Base-by-base conservation (phyloP, 2,329 filamentous ascomycete genomes). In the Proliferodiscus dingleyae region DNA sequence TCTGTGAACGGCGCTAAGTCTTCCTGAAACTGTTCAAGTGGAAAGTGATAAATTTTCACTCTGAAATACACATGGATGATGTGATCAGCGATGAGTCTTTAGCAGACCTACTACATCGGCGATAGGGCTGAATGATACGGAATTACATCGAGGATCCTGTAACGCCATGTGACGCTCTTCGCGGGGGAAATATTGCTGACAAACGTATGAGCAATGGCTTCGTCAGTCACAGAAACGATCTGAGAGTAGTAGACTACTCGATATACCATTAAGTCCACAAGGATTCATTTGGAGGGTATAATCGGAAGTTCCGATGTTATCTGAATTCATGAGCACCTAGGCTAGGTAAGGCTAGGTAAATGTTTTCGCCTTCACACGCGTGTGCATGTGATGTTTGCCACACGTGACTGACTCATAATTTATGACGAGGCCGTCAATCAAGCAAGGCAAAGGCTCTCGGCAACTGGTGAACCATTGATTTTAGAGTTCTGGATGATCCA, bases 331-430 rank as follows among this genome's bases (percentile, higher is more conserved):
- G n/a, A n/a, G n/a, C n/a, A n/a, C n/a, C n/a, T n/a, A n/a, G n/a
- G n/a, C 22, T 41, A 26, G 15, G 15, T 7, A 13, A 5, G 19
- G 30, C 15, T 15, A 29, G 38, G 24, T 16, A 21, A 41, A 32
- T 13, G 11, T n/a, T n/a, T 41, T 16, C 15, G 13, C 18, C 22
- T 7, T 15, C 18, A 13, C 10, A 21, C 15, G 5, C 36, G 28
- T 19, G 16, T 45, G 11, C 36, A 28, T 15, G 19, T 21, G 2
- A 37, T n/a, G n/a, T 43, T 42, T 19, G 45, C 45, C 45, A 47
- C 45, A 47, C 45, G 38, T 42, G 45, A 47, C 37, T 41, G 30
- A 37, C n/a, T n/a, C n/a, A n/a, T n/a, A n/a, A n/a, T n/a, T n/a
- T n/a, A n/a, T n/a, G 33, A 28, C 22, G 33, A 42, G 38, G 38